phyloP scores from a whole-genome alignment of 2,329 filamentous ascomycete species.

The Chaetomiaceae sp. region DNA sequence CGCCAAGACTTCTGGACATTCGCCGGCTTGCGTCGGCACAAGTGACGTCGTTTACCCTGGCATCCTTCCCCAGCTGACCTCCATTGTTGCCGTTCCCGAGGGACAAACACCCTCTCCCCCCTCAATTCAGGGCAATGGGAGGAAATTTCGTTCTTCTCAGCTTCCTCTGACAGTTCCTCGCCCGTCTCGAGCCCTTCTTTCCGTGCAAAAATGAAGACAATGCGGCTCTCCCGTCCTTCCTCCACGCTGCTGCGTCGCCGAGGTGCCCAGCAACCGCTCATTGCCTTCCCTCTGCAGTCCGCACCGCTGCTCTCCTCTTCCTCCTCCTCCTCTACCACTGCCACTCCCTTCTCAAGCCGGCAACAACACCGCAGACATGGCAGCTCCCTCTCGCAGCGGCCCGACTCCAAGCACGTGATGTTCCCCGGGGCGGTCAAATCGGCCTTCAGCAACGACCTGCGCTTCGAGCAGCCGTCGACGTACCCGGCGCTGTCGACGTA shows the following conservation, averaged over 20 bases:
- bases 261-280: conserved; percentile 10
- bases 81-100: neutral
- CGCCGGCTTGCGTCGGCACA: conserved; percentile 27
- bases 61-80: conserved; percentile 10
- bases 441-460: conserved; percentile 76
- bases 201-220: conserved; percentile 19
- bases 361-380: conserved; percentile 33
- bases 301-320: conserved; percentile 2
- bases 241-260: conserved; percentile 14
- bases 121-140: conserved; percentile 13
- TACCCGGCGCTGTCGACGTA: conserved; percentile 82
- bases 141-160: neutral
- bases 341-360: neutral
- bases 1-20: conserved; percentile 12
- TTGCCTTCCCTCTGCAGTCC: conserved; percentile 20
- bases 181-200: neutral
- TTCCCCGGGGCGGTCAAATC: conserved; percentile 96
- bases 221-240: conserved; percentile 11
- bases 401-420: conserved; percentile 52
- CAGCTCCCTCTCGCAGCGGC: conserved; percentile 52
- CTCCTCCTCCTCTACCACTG: neutral
- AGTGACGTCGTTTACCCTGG: conserved; percentile 24
- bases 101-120: neutral
- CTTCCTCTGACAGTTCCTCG: neutral
- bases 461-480: conserved; percentile 69